A percentile compares a stretch with the other conserved stretches of the same genome.
Conservation (phyloP, 108 stramenopile species). For the Cyclostephanos tholiformis region DNA sequence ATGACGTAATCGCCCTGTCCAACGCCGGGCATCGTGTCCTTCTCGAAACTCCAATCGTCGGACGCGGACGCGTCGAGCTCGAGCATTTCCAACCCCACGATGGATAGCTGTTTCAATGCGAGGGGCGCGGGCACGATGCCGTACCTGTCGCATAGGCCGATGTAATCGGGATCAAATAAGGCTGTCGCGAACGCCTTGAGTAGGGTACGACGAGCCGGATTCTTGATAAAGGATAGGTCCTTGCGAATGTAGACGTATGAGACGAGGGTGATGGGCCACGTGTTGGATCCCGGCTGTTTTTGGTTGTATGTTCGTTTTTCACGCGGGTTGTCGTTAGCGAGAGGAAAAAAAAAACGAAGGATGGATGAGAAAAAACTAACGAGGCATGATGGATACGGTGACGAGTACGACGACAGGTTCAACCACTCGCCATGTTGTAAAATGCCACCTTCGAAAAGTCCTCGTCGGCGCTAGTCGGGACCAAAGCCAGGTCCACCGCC, state of each 20-base stretch:
- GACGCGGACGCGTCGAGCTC: slow-evolving; percentile 21
- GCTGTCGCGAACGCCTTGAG: slow-evolving; percentile 48
- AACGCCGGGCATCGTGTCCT: slow-evolving; percentile 25
- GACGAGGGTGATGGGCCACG: slow-evolving; percentile 87
- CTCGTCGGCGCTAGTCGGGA: slow-evolving; percentile 54
- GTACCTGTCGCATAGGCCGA: slow-evolving; percentile 36
- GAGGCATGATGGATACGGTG: no score
- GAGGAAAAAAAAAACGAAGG: slow-evolving; percentile 4
- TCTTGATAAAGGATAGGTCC: slow-evolving; percentile 47
- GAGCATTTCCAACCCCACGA: slow-evolving; percentile 39
- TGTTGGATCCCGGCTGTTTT: slow-evolving; percentile 46
- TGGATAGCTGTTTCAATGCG: slow-evolving; percentile 25
- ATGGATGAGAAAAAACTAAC: background rate
- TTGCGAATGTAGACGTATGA: slow-evolving; percentile 82
- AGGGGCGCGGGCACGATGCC: slow-evolving; percentile 38
- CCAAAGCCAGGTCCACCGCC: slow-evolving; percentile 45
- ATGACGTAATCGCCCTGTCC: slow-evolving; percentile 48
- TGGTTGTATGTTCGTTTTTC: no score
- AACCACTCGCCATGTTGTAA: slow-evolving; percentile 44
- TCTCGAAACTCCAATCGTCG: slow-evolving; percentile 36
- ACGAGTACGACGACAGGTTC: no score
- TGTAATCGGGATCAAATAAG: slow-evolving; percentile 45
- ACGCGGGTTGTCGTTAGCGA: background rate
- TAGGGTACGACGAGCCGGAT: slow-evolving; percentile 26
- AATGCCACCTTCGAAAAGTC: slow-evolving; percentile 59